These are phyloP conservation scores for Fusarium buharicum DNA, from an alignment of 2,329 filamentous ascomycete species.

Conservation along the genomic window DNA sequence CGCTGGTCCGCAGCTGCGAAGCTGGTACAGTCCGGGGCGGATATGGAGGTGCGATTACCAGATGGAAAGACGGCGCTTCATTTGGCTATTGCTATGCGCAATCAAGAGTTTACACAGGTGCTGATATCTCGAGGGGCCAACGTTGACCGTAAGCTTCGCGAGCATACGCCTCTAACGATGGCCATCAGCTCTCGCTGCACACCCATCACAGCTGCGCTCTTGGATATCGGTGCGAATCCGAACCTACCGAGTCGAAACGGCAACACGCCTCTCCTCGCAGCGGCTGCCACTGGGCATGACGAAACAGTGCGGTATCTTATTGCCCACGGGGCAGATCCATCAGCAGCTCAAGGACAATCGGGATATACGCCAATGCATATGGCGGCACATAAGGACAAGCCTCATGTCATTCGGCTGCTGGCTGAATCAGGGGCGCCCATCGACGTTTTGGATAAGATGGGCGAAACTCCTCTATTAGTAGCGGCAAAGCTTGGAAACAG, in stretches of 20 bases:
- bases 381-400: slow-evolving; percentile 45
- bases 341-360: slow-evolving; percentile 35
- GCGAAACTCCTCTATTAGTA: slow-evolving; percentile 44
- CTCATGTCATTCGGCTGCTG: slow-evolving; percentile 39
- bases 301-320: slow-evolving; percentile 46
- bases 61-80: slow-evolving; percentile 46
- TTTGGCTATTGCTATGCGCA: slow-evolving; percentile 43
- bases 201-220: slow-evolving; percentile 42
- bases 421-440: slow-evolving; percentile 39
- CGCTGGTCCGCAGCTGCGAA: slow-evolving; percentile 41
- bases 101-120: slow-evolving; percentile 44
- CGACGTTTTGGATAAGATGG: slow-evolving; percentile 38
- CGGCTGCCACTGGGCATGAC: slow-evolving; percentile 44
- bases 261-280: slow-evolving; percentile 44
- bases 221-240: slow-evolving; percentile 43
- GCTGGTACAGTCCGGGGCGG: slow-evolving; percentile 43
- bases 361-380: slow-evolving; percentile 46
- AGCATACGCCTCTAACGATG: slow-evolving; percentile 45
- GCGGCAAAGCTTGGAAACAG: slow-evolving; percentile 45
- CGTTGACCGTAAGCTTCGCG: slow-evolving; percentile 41
- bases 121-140: slow-evolving; percentile 44
- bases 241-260: slow-evolving; percentile 43
- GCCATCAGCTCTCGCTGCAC: slow-evolving; percentile 44
- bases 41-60: slow-evolving; percentile 41
- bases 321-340: slow-evolving; percentile 41